These are phyloP conservation scores for Nicotiana undulata DNA, from an alignment of 257 asterid genomes.

Conservation along the genomic window DNA sequence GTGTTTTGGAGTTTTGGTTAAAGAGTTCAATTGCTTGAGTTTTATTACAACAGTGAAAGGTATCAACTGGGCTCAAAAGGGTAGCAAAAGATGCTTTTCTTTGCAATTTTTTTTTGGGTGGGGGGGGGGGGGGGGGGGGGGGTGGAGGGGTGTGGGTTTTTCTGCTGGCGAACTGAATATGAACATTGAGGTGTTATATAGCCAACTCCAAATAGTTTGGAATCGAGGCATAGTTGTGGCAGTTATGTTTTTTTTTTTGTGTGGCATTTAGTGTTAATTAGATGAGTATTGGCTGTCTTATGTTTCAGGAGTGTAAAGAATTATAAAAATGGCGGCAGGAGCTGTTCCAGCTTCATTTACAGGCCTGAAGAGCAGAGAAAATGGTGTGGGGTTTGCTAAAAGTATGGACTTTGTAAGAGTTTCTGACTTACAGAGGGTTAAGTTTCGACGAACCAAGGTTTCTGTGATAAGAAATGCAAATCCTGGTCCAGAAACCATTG, in stretches of 20 bases:
- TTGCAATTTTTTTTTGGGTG: neutral
- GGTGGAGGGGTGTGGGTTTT: neutral
- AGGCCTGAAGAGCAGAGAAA: constrained; percentile 55
- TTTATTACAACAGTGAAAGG: neutral
- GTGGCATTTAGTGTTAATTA: neutral
- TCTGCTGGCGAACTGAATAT: neutral
- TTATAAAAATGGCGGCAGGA: constrained; percentile 70
- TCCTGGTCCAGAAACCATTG: constrained; percentile 75
- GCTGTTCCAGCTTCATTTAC: constrained; percentile 80
- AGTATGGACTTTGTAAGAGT: constrained; percentile 58
- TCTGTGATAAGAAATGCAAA: constrained; percentile 61
- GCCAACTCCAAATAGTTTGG: neutral
- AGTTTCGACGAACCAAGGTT: constrained; percentile 54
- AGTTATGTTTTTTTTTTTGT: neutral
- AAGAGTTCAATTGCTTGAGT: neutral
- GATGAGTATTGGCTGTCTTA: constrained; percentile 8
- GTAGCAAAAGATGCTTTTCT: neutral
- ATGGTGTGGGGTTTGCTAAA: constrained; percentile 56
- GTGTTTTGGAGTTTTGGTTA: neutral
- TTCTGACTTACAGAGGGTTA: constrained; percentile 57
- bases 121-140: neutral
- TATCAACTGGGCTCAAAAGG: neutral
- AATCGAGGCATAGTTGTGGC: neutral
- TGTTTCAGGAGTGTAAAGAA: constrained; percentile 22
- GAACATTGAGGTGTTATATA: neutral